Conservation (phyloP, 257 asterid species). For the Solanum habrochaites region DNA sequence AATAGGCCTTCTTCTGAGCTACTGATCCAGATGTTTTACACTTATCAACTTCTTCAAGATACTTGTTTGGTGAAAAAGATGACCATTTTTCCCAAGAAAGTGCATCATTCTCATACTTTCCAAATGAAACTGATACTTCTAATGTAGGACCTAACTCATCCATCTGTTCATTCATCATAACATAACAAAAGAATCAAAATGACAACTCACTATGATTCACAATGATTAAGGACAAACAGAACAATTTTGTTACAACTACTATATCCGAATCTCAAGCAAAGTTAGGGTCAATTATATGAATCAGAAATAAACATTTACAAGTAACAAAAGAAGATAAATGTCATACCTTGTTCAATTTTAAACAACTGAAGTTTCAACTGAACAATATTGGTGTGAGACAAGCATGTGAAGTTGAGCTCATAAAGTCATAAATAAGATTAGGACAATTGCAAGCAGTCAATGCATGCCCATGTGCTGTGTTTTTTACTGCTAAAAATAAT, state of each 20-base stretch:
- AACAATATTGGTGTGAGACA: constrained; percentile 8
- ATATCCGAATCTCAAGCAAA: not conserved
- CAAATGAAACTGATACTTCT: constrained; percentile 84
- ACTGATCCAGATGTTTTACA: constrained; percentile 87
- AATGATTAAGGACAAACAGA: not conserved
- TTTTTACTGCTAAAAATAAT: not conserved
- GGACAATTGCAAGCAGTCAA: not conserved
- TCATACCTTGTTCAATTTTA: constrained; percentile 26
- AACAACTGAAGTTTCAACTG: not conserved
- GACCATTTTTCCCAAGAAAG: constrained; percentile 98
- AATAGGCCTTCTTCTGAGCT: constrained; percentile 85
- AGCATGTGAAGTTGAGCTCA: not conserved
- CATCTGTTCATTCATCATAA: constrained; percentile 49
- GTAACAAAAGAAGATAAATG: not conserved
- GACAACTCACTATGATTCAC: constrained; percentile 7
- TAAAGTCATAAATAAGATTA: not conserved
- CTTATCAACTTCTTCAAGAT: constrained; percentile 79
- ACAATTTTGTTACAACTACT: not conserved
- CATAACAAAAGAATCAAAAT: constrained; percentile 1
- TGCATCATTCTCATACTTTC: constrained; percentile 68
- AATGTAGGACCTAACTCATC: constrained; percentile 44
- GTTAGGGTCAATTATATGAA: not conserved
- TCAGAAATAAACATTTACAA: not conserved
- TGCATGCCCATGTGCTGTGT: constrained; percentile 39
- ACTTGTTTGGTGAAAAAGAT: constrained; percentile 76